phyloP scores from a whole-genome alignment of 805 yeast species.

The Wickerhamiella sergipiensis region DNA sequence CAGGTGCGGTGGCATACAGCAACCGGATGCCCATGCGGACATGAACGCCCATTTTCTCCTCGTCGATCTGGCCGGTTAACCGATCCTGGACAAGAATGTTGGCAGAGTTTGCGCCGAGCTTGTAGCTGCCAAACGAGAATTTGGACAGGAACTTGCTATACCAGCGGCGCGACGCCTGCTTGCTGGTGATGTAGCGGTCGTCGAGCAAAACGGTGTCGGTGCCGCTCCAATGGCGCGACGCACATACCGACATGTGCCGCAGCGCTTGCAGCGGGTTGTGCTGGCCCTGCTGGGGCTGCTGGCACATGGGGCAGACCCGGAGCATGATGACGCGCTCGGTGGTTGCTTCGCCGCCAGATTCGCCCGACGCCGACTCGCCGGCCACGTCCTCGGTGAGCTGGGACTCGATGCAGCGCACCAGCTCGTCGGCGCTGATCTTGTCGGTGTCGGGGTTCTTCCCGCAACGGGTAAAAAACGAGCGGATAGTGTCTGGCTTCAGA shows the following conservation, averaged over 20 bases:
- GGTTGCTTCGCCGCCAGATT: background rate
- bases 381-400: slow-evolving; percentile 17
- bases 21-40: slow-evolving; percentile 79
- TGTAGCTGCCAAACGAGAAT: slow-evolving; percentile 76
- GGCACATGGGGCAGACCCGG: slow-evolving; percentile 71
- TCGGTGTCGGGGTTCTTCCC: slow-evolving; percentile 27
- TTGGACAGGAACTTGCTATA: slow-evolving; percentile 70
- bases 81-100: slow-evolving; percentile 91
- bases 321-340: slow-evolving; percentile 39
- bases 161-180: slow-evolving; percentile 80
- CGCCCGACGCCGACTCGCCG: too few relatives aligned
- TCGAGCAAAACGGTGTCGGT: slow-evolving; percentile 45
- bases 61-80: slow-evolving; percentile 73
- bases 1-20: slow-evolving; percentile 67
- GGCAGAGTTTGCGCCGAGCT: slow-evolving; percentile 80
- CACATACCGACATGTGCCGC: slow-evolving; percentile 81
- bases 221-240: slow-evolving; percentile 60
- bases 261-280: slow-evolving; percentile 34
- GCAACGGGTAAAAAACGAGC: slow-evolving; percentile 21
- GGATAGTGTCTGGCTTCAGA: slow-evolving; percentile 22
- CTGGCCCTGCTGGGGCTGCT: slow-evolving; percentile 39
- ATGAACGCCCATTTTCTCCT: slow-evolving; percentile 83
- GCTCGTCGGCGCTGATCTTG: slow-evolving; percentile 37
- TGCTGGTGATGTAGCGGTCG: slow-evolving; percentile 62
- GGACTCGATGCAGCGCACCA: slow-evolving; percentile 37